Conservation (phyloP, 78 protist species). For the Dictyostelium firmibasis region DNA sequence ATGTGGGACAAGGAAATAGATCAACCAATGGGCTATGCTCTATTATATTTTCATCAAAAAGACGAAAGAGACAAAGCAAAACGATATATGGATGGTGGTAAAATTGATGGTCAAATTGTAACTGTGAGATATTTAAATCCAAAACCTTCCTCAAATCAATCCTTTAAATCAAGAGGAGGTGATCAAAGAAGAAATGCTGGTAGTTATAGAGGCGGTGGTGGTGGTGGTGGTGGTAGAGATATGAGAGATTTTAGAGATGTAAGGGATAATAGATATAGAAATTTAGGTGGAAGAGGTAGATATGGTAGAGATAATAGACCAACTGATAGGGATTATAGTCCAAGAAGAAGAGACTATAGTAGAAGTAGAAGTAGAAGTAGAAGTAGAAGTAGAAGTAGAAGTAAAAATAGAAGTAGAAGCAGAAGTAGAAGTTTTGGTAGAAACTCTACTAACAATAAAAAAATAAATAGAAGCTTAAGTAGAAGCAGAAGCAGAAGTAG, state of each 20-base stretch:
- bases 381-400: background rate
- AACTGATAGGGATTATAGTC: background rate
- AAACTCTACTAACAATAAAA: background rate
- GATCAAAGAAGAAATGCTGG: background rate
- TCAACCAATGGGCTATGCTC: conserved; percentile 62
- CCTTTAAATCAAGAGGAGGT: background rate
- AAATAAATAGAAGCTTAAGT: background rate
- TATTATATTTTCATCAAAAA: conserved; percentile 10
- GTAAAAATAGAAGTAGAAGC: background rate
- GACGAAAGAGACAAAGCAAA: conserved; percentile 56
- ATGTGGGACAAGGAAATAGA: background rate
- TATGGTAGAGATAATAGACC: background rate
- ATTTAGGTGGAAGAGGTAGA: background rate
- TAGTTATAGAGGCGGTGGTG: background rate
- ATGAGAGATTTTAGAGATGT: background rate
- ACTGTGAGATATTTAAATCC: conserved; percentile 7
- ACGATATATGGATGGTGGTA: conserved; percentile 51
- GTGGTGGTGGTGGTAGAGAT: background rate
- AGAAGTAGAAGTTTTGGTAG: background rate
- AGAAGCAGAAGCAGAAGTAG: background rate
- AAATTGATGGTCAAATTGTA: conserved; percentile 30
- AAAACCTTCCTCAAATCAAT: background rate
- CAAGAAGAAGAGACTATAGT: background rate
- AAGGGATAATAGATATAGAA: background rate
- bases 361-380: background rate